Conservation (phyloP, 2,329 filamentous ascomycete species). For the Biscogniauxia sp. region DNA sequence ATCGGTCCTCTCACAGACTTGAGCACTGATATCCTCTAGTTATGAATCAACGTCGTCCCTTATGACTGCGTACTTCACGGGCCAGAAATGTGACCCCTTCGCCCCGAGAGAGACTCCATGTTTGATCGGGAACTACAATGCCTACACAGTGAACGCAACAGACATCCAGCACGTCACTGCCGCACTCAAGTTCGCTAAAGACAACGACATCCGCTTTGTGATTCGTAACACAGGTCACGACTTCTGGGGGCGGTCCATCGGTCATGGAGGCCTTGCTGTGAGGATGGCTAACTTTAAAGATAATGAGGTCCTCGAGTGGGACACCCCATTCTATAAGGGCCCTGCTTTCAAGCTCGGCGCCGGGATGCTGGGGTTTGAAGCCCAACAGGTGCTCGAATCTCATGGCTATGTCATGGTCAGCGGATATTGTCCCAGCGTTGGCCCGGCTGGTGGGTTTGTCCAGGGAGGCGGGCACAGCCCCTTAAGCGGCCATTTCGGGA, state of each 20-base stretch:
- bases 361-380: conserved; percentile 16
- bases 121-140: conserved; percentile 36
- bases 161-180: conserved; percentile 11
- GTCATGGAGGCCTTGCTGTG: not conserved
- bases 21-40: conserved; percentile 7
- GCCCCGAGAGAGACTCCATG: conserved; percentile 42
- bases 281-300: not conserved
- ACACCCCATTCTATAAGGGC: conserved; percentile 6
- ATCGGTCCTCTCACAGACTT: too few relatives aligned
- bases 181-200: conserved; percentile 31
- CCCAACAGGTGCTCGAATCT: conserved; percentile 6
- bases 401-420: conserved; percentile 14
- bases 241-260: not conserved
- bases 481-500: conserved; percentile 41
- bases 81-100: conserved; percentile 38
- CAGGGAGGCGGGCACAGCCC: conserved; percentile 46
- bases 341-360: conserved; percentile 18
- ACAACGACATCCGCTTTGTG: conserved; percentile 40
- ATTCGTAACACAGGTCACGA: conserved; percentile 25
- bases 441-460: conserved; percentile 42
- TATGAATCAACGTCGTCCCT: conserved; percentile 29
- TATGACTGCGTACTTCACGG: conserved; percentile 32
- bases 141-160: conserved; percentile 27
- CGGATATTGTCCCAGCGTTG: conserved; percentile 15
- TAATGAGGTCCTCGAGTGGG: not conserved